Conservation (phyloP, 139 green algal species). For the Coccomyxa sp. region DNA sequence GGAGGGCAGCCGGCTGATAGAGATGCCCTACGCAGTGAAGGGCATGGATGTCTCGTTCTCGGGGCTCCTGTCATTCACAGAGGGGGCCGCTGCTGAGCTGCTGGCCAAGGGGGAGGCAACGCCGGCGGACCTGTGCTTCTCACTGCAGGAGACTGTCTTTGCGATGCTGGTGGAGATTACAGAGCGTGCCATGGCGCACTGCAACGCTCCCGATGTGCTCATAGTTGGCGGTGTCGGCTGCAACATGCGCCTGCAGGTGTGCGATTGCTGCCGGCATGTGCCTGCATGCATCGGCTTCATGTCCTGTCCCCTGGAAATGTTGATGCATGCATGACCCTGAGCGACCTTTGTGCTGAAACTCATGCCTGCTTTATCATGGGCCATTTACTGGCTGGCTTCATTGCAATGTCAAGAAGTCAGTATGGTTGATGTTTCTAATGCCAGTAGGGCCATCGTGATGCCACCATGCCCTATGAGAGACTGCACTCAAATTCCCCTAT, state of each 20-base stretch:
- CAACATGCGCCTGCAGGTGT: slow-evolving; percentile 77
- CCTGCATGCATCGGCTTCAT: neutral
- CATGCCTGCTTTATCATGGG: no score
- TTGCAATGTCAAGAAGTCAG: no score
- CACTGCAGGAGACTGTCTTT: slow-evolving; percentile 88
- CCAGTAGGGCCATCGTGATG: no score
- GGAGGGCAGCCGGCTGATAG: slow-evolving; percentile 56
- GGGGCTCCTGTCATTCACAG: slow-evolving; percentile 71
- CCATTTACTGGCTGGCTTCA: no score
- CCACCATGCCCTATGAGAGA: no score
- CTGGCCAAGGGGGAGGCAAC: slow-evolving; percentile 58
- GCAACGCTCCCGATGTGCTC: slow-evolving; percentile 67
- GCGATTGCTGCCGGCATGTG: neutral
- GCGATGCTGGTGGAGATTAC: slow-evolving; percentile 94
- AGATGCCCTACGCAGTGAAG: slow-evolving; percentile 89
- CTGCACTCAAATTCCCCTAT: neutral
- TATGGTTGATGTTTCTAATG: no score
- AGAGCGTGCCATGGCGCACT: slow-evolving; percentile 88
- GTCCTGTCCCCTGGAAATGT: slow-evolving; percentile 21
- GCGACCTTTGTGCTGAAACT: no score
- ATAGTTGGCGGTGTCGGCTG: slow-evolving; percentile 91
- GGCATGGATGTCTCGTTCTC: slow-evolving; percentile 94
- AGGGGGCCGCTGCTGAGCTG: slow-evolving; percentile 39
- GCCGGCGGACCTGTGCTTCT: slow-evolving; percentile 82
- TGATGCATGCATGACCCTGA: slow-evolving; percentile 53